A percentile compares a stretch with the other conserved stretches of the same genome.
Evolutionary conservation across 2,329 filamentous ascomycete genomes (phyloP).

Genomic region (Dothistroma septosporum): DNA sequence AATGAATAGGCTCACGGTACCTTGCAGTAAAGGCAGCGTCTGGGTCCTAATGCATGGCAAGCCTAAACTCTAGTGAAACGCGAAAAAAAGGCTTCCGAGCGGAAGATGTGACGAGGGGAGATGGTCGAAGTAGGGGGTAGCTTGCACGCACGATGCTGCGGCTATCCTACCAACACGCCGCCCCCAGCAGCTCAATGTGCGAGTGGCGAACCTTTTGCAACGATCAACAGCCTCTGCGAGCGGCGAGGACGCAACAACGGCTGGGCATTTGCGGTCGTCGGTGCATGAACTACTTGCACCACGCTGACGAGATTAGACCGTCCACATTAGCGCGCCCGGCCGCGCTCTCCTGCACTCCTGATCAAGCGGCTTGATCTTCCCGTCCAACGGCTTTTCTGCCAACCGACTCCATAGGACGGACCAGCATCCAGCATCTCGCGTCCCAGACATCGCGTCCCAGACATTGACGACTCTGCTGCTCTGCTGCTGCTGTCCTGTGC

Average conservation of each 20-base stretch:
- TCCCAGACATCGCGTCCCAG: neutral
- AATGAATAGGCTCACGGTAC: neutral
- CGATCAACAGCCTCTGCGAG: neutral
- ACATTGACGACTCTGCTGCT: neutral
- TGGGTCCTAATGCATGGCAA: neutral
- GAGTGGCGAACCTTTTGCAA: neutral
- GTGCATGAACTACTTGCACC: neutral
- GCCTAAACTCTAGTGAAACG: neutral
- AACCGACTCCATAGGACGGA: neutral
- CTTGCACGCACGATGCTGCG: neutral
- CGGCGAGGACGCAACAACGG: neutral
- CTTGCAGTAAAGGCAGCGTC: neutral
- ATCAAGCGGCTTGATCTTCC: neutral
- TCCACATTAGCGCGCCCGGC: neutral
- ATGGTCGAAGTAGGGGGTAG: neutral
- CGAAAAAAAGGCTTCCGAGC: neutral
- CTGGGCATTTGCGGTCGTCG: neutral
- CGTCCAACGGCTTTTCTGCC: neutral
- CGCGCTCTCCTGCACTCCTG: neutral
- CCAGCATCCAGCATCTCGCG: neutral
- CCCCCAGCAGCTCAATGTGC: neutral
- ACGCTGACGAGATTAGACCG: neutral
- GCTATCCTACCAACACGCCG: neutral
- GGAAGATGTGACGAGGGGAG: neutral
- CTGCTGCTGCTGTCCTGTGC: neutral